phyloP scores from a whole-genome alignment of 805 yeast genomes.

The Ogataea corticis region DNA sequence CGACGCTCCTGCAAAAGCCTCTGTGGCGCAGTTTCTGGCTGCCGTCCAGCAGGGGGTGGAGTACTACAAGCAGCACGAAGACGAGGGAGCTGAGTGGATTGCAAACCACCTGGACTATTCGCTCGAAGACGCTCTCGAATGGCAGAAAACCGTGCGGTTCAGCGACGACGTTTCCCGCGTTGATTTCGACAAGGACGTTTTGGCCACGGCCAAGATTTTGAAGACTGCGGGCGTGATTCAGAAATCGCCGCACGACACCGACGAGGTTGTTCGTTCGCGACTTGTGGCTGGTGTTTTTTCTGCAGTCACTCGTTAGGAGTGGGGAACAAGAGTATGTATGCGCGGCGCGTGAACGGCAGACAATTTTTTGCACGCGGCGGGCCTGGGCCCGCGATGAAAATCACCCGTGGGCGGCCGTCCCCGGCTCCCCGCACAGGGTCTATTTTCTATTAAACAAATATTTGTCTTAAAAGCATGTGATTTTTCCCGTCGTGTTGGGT shows the following conservation, averaged over 20 bases:
- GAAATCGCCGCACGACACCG: conserved; percentile 16
- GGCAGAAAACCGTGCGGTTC: conserved; percentile 81
- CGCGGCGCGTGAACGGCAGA: background rate
- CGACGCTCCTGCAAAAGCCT: conserved; percentile 18
- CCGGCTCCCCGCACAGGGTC: background rate
- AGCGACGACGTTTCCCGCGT: conserved; percentile 44
- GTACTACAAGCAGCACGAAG: conserved; percentile 59
- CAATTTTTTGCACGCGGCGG: background rate
- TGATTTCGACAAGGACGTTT: conserved; percentile 50
- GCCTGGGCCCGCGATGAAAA: no score
- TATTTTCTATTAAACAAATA: background rate
- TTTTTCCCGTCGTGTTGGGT: conserved; percentile 8
- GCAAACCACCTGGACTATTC: conserved; percentile 71
- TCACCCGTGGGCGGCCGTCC: background rate
- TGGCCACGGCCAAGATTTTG: conserved; percentile 59
- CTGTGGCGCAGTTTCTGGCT: conserved; percentile 42
- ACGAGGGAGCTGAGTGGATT: conserved; percentile 68
- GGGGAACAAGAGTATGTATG: background rate
- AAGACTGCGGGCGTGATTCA: conserved; percentile 62
- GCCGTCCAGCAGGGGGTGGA: conserved; percentile 67
- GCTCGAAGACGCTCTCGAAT: conserved; percentile 71
- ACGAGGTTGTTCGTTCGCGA: conserved; percentile 15
- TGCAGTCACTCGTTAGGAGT: background rate
- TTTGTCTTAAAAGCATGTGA: conserved; percentile 14
- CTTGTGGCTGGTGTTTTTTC: conserved; percentile 16